A percentile compares a stretch with the other conserved stretches of the same genome.
phyloP scores from a whole-genome alignment of 805 yeast species.

The Saturnispora quitensis region DNA sequence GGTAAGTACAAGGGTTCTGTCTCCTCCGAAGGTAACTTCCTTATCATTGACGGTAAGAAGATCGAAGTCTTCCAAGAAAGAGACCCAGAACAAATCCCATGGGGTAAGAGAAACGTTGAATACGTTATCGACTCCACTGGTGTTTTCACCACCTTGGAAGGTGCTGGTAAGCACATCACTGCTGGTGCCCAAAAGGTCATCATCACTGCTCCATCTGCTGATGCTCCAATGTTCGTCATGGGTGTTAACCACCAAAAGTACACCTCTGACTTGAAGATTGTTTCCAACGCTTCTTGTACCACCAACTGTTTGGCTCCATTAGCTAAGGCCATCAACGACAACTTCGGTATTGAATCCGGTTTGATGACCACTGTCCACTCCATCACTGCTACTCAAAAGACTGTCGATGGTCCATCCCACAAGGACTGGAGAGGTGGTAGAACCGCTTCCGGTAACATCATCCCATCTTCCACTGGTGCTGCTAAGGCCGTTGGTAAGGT shows the following conservation, averaged over 20 bases:
- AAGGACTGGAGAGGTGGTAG: slow-evolving; percentile 99
- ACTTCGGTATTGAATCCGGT: slow-evolving; percentile 83
- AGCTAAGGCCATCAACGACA: slow-evolving; percentile 82
- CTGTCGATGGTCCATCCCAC: slow-evolving; percentile 94
- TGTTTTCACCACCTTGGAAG: slow-evolving; percentile 76
- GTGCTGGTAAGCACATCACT: slow-evolving; percentile 74
- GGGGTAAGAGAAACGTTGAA: slow-evolving; percentile 78
- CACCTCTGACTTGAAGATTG: slow-evolving; percentile 63
- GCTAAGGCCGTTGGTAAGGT: slow-evolving; percentile 97
- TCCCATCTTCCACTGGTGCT: slow-evolving; percentile 95
- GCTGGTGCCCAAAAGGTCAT: slow-evolving; percentile 94
- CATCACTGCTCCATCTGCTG: slow-evolving; percentile 89
- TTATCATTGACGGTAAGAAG: slow-evolving; percentile 61
- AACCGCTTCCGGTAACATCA: slow-evolving; percentile 91
- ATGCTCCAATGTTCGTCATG: slow-evolving; percentile 91
- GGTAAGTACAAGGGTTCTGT: slow-evolving; percentile 78
- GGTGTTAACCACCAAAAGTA: slow-evolving; percentile 83
- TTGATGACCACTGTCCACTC: slow-evolving; percentile 96
- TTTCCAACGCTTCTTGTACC: slow-evolving; percentile 93
- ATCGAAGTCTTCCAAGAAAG: slow-evolving; percentile 68
- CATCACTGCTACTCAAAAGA: slow-evolving; percentile 92
- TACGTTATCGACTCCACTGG: slow-evolving; percentile 91
- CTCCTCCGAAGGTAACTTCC: slow-evolving; percentile 41
- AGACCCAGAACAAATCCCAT: slow-evolving; percentile 81
- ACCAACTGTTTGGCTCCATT: slow-evolving; percentile 94